phyloP scores from a whole-genome alignment of 495 filamentous ascomycete genomes.

The Cercophora samala region DNA sequence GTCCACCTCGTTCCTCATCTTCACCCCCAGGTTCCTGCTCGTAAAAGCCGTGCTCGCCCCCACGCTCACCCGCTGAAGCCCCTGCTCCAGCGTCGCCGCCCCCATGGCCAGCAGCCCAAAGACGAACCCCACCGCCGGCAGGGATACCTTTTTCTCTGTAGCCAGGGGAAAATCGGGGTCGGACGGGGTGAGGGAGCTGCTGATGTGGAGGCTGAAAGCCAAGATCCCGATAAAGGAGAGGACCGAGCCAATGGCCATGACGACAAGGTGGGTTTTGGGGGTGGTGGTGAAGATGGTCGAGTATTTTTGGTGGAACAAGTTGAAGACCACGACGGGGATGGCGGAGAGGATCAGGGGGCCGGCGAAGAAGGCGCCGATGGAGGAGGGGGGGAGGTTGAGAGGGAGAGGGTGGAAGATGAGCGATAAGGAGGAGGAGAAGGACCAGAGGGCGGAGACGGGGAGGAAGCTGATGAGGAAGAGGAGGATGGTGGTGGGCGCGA shows the following conservation, averaged over 20 bases:
- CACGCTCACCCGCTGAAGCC: slow-evolving; percentile 34
- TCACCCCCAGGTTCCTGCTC: slow-evolving; percentile 36
- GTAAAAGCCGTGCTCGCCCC: slow-evolving; percentile 43
- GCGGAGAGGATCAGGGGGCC: slow-evolving; percentile 40
- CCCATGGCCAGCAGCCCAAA: slow-evolving; percentile 43
- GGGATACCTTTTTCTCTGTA: slow-evolving; percentile 31
- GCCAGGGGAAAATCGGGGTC: slow-evolving; percentile 12
- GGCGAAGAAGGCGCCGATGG: slow-evolving; percentile 44
- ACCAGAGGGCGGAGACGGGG: slow-evolving; percentile 43
- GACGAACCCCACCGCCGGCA: slow-evolving; percentile 38
- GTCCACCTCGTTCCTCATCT: slow-evolving; percentile 41
- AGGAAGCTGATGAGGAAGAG: slow-evolving; percentile 43
- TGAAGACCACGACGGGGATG: slow-evolving; percentile 27
- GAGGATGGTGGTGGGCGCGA: slow-evolving; percentile 44
- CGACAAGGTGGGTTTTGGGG: slow-evolving; percentile 28
- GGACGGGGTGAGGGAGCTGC: slow-evolving; percentile 36
- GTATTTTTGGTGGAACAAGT: slow-evolving; percentile 29
- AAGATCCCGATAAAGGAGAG: slow-evolving; percentile 41
- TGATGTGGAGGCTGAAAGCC: slow-evolving; percentile 41
- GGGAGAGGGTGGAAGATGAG: slow-evolving; percentile 46
- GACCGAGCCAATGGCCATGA: slow-evolving; percentile 33
- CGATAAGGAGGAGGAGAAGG: slow-evolving; percentile 42
- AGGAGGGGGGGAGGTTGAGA: slow-evolving; percentile 37
- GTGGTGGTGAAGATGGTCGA: slow-evolving; percentile 33
- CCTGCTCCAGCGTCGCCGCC: slow-evolving; percentile 33